These are phyloP conservation scores for Fusarium mangiferae DNA, from an alignment of 2,329 filamentous ascomycete genomes.

Conservation along the genomic window DNA sequence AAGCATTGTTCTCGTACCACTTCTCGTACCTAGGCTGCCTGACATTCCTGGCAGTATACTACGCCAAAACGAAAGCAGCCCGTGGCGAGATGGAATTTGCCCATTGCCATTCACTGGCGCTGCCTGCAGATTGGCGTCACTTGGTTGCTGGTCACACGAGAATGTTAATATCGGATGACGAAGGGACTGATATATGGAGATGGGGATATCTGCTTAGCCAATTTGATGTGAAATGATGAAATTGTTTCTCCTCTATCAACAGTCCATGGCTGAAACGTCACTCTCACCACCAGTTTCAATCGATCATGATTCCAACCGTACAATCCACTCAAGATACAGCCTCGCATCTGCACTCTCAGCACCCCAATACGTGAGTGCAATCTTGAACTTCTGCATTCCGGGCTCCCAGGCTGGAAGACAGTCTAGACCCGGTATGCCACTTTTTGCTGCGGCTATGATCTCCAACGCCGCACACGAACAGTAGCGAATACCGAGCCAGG, in stretches of 20 bases:
- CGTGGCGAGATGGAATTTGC: neutral
- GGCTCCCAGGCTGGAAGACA: neutral
- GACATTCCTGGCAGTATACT: neutral
- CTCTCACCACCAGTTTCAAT: neutral
- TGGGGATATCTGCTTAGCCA: neutral
- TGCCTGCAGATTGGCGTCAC: neutral
- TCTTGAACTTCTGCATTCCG: neutral
- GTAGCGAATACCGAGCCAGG: neutral
- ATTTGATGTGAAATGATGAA: neutral
- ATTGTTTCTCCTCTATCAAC: neutral
- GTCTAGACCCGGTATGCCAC: neutral
- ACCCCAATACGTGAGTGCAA: neutral
- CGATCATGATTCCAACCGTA: neutral
- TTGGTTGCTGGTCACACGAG: neutral
- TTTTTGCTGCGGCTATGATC: neutral
- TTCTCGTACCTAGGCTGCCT: neutral
- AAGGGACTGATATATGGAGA: neutral
- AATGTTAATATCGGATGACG: neutral
- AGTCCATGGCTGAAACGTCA: neutral
- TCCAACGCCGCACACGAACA: neutral
- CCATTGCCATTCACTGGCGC: neutral
- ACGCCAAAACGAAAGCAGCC: neutral
- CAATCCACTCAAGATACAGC: neutral
- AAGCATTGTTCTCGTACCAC: neutral
- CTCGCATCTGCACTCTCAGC: neutral